Base-by-base conservation (phyloP, 2,329 filamentous ascomycete species). In the Alternaria conjuncta region DNA sequence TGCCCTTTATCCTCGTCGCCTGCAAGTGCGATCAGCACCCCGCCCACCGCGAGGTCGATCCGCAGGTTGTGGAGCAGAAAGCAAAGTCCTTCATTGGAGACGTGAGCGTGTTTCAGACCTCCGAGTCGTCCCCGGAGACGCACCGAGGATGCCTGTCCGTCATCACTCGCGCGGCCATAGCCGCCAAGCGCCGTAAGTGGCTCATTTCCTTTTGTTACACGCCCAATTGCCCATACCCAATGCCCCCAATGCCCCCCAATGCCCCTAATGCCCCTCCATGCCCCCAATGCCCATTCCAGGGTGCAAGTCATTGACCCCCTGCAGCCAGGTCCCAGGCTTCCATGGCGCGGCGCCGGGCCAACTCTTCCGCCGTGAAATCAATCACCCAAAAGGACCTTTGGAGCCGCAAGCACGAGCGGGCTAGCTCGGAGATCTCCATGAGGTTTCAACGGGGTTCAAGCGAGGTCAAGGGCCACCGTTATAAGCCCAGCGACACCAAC, bases 21-120 rank as follows among this genome's bases (percentile, higher is more conserved):
- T 95, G 90, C 79, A 97, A 97, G 84, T 97, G 93, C 83, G 95
- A 97, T 79, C 87, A 89, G 55, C 89, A 90, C 51, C 87, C 90
- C 66, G 86, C 87, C 61, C 84, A 88, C 63, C 89, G 91, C 74
- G 87, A 93, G 75, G 85, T 96, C 60, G 89, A 95, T 74, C 87
- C 90, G 13, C 85, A 88, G 26, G 86, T 83, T 59, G 86, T 96
- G 61, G 89, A 92, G 73, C 81, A 86, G 53, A 84, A 87, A 68
- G 92, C 91, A 43, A 84, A 81, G 67, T 76, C 79, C 70, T 86
- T 90, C 63, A 86, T 90, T 15, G 91, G 88, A 71, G 86, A 80
- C 44, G 74, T 95, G 65, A 88, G 89, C 65, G 88, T 90, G 57
- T 91, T 93, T 76, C 90, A 92, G 76, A 90, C 92, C 26, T 93